Evolutionary conservation across 805 yeast species (phyloP), one percentile per base, ranked within the genome.

Genomic region (Zygoascus ofunaensis): DNA sequence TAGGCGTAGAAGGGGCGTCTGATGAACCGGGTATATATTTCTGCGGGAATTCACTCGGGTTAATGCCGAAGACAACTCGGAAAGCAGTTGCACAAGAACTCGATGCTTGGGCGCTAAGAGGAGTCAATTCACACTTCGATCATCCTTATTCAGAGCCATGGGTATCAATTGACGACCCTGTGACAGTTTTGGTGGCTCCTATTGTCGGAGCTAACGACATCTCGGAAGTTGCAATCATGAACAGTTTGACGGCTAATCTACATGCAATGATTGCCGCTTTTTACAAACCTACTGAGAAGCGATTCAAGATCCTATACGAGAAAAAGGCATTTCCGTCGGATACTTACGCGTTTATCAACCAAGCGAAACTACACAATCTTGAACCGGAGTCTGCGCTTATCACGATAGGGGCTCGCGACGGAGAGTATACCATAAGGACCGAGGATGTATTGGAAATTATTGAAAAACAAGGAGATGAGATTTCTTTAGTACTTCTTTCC

Each of bases 1-100:
- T 84, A 51, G 89, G 83, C 2, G 5, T 35, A 10, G 28, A 26
- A 8, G n/a, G n/a, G n/a, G 22, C 26, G 8, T 30, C 38, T 5
- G 39, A 47, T 10, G 51, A 55, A 22, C 49, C 53, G 5, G 66
- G 74, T 10, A 68, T 73, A 19, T 90, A 89, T 58, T 68, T 89
- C 39, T 87, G 95, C 63, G 97, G 97, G 2, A 90, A 89, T 66
- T 86, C 95, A n/a, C 74, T 89, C 4, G 97, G 97, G 0, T 65
- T 89, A 47, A 83, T 87, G 89, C 97, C 97, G 0, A 67, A 63
- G 41, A 57, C 67, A 5, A 79, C 89, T 0, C 66, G 74, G 28
- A 50, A 52, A 4, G 82, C 83, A 14, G 66, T 89, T 14, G 62
- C 63, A 40, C 71, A 67, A 34, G 97, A 89, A 61, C 65, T 89